These are phyloP conservation scores for Aspergillus steynii DNA, from an alignment of 495 filamentous ascomycete species.

Conservation along the genomic window DNA sequence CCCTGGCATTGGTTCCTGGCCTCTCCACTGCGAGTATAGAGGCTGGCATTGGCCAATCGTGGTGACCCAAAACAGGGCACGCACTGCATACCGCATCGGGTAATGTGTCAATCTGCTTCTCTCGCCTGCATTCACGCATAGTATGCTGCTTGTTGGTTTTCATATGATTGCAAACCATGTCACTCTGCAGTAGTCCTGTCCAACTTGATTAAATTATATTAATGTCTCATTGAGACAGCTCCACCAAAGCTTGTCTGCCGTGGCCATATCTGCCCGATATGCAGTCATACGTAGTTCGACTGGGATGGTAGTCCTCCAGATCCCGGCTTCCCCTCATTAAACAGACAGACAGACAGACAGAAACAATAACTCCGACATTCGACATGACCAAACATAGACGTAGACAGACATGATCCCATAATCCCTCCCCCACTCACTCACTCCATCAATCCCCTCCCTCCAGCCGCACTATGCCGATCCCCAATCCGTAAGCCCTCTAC, in stretches of 20 bases:
- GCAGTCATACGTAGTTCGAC: not conserved
- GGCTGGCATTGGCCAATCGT: not conserved
- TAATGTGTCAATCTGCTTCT: not conserved
- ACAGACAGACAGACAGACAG: not conserved
- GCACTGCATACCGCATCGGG: not conserved
- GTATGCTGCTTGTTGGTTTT: not conserved
- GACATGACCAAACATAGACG: not conserved
- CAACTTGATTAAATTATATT: constrained; percentile 3
- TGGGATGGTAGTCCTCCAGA: not conserved
- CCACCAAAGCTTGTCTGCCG: constrained; percentile 7
- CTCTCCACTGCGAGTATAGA: not conserved
- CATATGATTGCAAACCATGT: not conserved
- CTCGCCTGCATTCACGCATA: not conserved
- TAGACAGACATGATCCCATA: not conserved
- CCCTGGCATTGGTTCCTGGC: not conserved
- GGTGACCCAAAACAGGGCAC: not conserved
- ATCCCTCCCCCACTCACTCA: not conserved
- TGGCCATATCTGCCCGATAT: not conserved
- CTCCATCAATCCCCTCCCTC: not conserved
- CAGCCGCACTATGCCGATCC: no score
- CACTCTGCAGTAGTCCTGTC: not conserved
- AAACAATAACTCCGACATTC: not conserved
- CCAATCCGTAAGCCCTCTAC: not conserved
- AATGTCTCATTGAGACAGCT: constrained; percentile 4
- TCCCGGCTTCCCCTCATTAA: not conserved